phyloP scores from a whole-genome alignment of 257 asterid genomes.

The Solanum chiquidenum region DNA sequence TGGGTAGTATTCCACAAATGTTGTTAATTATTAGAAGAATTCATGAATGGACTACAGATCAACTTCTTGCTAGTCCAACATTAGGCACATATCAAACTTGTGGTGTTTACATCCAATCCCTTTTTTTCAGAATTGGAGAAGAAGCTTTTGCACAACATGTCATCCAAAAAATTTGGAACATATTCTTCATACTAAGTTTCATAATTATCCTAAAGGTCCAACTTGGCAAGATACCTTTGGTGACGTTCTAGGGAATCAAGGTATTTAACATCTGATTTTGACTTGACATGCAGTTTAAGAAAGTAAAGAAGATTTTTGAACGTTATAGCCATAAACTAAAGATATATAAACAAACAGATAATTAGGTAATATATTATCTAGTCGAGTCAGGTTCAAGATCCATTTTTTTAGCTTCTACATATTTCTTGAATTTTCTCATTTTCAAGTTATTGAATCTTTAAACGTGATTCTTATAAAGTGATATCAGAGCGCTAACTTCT shows the following conservation, averaged over 20 bases:
- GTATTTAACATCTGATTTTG: not conserved
- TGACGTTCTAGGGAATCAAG: not conserved
- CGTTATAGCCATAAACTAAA: too few relatives aligned
- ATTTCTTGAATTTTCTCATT: not conserved
- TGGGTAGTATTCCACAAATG: not conserved
- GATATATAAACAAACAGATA: too few relatives aligned
- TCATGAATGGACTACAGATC: too few relatives aligned
- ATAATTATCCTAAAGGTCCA: conserved; percentile 2
- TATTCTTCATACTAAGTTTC: not conserved
- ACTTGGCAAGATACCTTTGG: not conserved
- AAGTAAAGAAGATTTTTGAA: too few relatives aligned
- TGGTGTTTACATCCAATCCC: not conserved
- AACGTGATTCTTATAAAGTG: not conserved
- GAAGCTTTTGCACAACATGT: not conserved
- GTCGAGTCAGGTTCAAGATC: too few relatives aligned
- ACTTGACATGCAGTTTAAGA: too few relatives aligned
- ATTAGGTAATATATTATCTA: too few relatives aligned
- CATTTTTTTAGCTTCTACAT: not conserved
- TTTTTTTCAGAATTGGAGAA: not conserved
- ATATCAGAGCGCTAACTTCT: not conserved
- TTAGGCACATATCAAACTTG: too few relatives aligned
- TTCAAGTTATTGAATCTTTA: too few relatives aligned
- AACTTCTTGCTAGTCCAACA: not conserved
- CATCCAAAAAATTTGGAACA: conserved; percentile 4
- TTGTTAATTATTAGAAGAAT: not conserved